Conservation (phyloP, 2,329 filamentous ascomycete genomes). For the Colletotrichum higginsianum region DNA sequence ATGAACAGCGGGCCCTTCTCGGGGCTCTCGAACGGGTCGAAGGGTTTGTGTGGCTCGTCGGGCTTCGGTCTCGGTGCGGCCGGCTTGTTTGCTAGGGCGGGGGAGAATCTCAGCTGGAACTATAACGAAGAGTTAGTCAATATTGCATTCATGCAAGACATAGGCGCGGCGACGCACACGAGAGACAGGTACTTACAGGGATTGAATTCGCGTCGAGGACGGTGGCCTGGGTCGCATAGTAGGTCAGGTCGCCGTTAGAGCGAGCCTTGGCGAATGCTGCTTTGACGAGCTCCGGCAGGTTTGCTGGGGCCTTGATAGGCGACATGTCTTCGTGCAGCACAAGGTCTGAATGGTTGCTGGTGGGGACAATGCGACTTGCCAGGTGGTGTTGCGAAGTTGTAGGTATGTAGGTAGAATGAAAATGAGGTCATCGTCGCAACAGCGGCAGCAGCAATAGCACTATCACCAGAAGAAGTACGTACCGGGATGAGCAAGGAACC, state of each 20-base stretch:
- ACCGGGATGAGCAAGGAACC: background rate
- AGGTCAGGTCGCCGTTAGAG: slow-evolving; percentile 64
- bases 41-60: slow-evolving; percentile 55
- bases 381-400: background rate
- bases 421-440: no score
- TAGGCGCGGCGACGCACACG: background rate
- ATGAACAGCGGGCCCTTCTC: slow-evolving; percentile 67
- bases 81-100: slow-evolving; percentile 78
- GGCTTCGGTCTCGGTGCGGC: slow-evolving; percentile 59
- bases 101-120: slow-evolving; percentile 83
- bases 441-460: no score
- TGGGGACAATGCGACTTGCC: background rate
- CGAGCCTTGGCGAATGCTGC: slow-evolving; percentile 64
- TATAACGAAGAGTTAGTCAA: slow-evolving; percentile 49
- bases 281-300: slow-evolving; percentile 67
- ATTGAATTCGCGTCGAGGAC: slow-evolving; percentile 60
- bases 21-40: slow-evolving; percentile 78
- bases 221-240: slow-evolving; percentile 68
- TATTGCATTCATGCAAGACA: background rate
- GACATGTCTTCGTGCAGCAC: slow-evolving; percentile 55
- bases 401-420: background rate
- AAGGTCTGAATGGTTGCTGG: slow-evolving; percentile 43
- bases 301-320: slow-evolving; percentile 58
- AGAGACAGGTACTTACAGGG: slow-evolving; percentile 53
- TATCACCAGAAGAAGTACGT: no score